A percentile compares a stretch with the other conserved stretches of the same genome.
Evolutionary conservation across 2,329 filamentous ascomycete species (phyloP).

Genomic region (Gyromitra esculenta): DNA sequence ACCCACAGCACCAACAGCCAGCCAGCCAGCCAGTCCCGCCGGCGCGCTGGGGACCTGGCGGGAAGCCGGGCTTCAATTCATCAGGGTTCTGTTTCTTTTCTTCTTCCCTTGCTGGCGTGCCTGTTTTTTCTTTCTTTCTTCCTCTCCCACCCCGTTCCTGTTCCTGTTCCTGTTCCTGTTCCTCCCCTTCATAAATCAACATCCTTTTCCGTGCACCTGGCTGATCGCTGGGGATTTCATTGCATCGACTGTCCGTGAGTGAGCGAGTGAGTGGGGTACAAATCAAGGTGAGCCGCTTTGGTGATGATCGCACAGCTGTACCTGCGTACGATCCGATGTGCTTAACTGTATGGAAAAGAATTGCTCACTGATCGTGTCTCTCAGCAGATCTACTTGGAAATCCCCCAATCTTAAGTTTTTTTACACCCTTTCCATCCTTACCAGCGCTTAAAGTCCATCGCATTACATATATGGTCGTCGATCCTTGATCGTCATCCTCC

Average conservation of each 20-base stretch:
- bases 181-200: not conserved
- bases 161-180: not conserved
- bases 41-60: not conserved
- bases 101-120: not conserved
- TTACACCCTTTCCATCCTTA: not conserved
- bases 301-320: conserved; percentile 28
- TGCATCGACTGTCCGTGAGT: not conserved
- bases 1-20: not conserved
- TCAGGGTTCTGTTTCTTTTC: conserved; percentile 9
- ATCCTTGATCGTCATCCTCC: conserved; percentile 5
- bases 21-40: not conserved
- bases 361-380: conserved; percentile 17
- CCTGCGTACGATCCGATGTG: conserved; percentile 16
- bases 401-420: not conserved
- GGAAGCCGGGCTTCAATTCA: not conserved
- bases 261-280: conserved; percentile 2
- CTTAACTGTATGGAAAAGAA: conserved; percentile 8
- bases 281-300: conserved; percentile 22
- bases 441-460: not conserved
- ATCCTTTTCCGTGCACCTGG: not conserved
- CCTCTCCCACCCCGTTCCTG: not conserved
- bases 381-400: not conserved
- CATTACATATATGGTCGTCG: not conserved
- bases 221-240: not conserved
- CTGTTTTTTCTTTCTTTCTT: not conserved